Conservation (phyloP, 2,329 filamentous ascomycete genomes). For the Colletotrichum sp. region DNA sequence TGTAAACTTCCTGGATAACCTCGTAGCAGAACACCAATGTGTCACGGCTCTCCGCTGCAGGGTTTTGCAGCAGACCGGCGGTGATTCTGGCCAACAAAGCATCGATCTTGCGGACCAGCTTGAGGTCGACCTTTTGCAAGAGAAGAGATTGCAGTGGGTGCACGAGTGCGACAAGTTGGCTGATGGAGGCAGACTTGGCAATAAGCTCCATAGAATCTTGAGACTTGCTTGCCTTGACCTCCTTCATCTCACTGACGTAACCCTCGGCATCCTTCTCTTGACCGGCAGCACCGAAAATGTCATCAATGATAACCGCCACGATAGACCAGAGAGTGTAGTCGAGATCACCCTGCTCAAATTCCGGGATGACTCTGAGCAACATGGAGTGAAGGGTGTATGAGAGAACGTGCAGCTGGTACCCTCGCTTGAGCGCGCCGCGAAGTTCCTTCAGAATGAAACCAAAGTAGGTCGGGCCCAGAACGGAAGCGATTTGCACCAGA, state of each 20-base stretch:
- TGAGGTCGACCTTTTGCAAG: conserved; percentile 82
- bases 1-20: conserved; percentile 86
- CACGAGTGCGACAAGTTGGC: conserved; percentile 75
- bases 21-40: conserved; percentile 96
- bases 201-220: conserved; percentile 97
- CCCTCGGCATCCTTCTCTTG: conserved; percentile 98
- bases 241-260: conserved; percentile 94
- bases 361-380: conserved; percentile 75
- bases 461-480: conserved; percentile 84
- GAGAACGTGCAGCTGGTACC: conserved; percentile 93
- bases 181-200: conserved; percentile 80
- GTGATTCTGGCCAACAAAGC: conserved; percentile 84
- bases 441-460: conserved; percentile 94
- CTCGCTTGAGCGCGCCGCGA: conserved; percentile 78
- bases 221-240: conserved; percentile 97
- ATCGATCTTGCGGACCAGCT: conserved; percentile 88
- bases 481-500: conserved; percentile 78
- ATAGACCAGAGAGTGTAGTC: conserved; percentile 86
- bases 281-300: conserved; percentile 90
- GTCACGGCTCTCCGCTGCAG: conserved; percentile 77
- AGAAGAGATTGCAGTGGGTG: conserved; percentile 80
- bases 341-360: conserved; percentile 80
- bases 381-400: conserved; percentile 96
- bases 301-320: conserved; percentile 90
- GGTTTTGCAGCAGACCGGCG: conserved; percentile 82